Evolutionary conservation across 2,329 filamentous ascomycete species (phyloP).

Genomic region (Verticillium dahliae): DNA sequence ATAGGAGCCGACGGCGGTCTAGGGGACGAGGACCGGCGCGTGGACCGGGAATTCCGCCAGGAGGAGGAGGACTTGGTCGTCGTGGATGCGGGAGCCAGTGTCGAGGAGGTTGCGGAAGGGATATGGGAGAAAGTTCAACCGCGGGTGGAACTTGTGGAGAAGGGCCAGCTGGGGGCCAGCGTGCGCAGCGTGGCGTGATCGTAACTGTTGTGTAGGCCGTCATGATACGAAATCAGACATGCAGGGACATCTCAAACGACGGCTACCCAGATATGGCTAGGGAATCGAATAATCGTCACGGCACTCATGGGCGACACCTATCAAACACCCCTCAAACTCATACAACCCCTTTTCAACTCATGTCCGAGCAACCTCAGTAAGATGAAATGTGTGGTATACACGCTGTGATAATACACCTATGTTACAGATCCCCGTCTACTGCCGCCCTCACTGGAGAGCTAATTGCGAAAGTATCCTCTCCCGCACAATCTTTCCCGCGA

Average conservation of each 20-base stretch:
- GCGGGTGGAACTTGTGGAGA: slow-evolving; percentile 42
- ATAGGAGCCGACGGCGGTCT: slow-evolving; percentile 24
- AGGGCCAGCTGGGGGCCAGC: slow-evolving; percentile 37
- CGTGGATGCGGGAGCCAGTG: slow-evolving; percentile 44
- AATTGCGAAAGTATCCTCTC: slow-evolving; percentile 62
- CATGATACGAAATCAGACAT: too few species aligned
- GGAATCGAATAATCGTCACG: too few species aligned
- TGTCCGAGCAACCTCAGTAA: not conserved
- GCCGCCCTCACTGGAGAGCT: slow-evolving; percentile 2
- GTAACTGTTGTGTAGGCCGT: not conserved
- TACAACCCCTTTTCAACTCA: too few species aligned
- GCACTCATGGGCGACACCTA: too few species aligned
- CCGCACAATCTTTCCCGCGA: slow-evolving; percentile 67
- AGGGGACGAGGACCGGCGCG: slow-evolving; percentile 15
- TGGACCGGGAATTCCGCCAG: slow-evolving; percentile 30
- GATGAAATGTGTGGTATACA: not conserved
- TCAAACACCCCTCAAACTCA: too few species aligned
- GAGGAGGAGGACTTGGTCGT: slow-evolving; percentile 48
- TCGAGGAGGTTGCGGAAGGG: slow-evolving; percentile 50
- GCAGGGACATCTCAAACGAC: too few species aligned
- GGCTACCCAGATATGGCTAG: too few species aligned
- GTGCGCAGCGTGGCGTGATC: slow-evolving; percentile 33
- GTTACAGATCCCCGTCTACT: not conserved
- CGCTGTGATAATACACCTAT: slow-evolving; percentile 1
- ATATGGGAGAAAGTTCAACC: slow-evolving; percentile 45